Evolutionary conservation across 163 green algal genomes (phyloP), one percentile per base, ranked within the genome.

Genomic region (Coccomyxa subellipsoidea): DNA sequence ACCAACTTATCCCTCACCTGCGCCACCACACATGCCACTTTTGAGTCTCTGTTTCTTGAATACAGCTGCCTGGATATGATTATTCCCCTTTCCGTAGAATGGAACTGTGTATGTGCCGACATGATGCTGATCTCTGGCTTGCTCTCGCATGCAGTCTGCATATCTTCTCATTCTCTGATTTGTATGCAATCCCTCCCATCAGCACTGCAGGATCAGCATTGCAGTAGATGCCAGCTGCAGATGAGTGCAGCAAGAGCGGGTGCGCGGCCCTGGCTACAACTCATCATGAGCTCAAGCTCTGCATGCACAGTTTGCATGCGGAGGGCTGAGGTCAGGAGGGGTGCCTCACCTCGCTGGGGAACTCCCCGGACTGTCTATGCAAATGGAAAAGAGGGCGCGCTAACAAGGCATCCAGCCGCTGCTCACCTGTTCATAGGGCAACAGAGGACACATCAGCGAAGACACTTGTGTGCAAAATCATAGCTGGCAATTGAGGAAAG

Each of bases 1-100:
- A 79, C 66, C 27, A 81, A 6, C 77, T 81, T 81, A 31, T 27
- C 23, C 53, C 47, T 31, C 47, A 81, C 29, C 53, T 75, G 37
- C 38, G 29, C 31, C 32, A n/a, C 32, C 39, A 9, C 18, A n/a
- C 32, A 7, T 15, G n/a, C 31, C 38, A 69, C 76, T 37, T n/a
- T n/a, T n/a, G n/a, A n/a, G n/a, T n/a, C n/a, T n/a, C n/a, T n/a
- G 66, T 37, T 37, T 9, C 7, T 73, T 12, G 4, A 35, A 35
- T 23, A 35, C 66, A 73, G n/a, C 29, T 34, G 32, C 47, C 47
- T 59, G 47, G 23, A 23, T n/a, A n/a, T n/a, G n/a, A n/a, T n/a
- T n/a, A n/a, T n/a, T n/a, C n/a, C n/a, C n/a, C n/a, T n/a, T n/a
- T n/a, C n/a, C n/a, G n/a, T n/a, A n/a, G n/a, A n/a, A n/a, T n/a